Evolutionary conservation across 208 protist genomes (phyloP).

Genomic region (Trypanosoma avium): DNA sequence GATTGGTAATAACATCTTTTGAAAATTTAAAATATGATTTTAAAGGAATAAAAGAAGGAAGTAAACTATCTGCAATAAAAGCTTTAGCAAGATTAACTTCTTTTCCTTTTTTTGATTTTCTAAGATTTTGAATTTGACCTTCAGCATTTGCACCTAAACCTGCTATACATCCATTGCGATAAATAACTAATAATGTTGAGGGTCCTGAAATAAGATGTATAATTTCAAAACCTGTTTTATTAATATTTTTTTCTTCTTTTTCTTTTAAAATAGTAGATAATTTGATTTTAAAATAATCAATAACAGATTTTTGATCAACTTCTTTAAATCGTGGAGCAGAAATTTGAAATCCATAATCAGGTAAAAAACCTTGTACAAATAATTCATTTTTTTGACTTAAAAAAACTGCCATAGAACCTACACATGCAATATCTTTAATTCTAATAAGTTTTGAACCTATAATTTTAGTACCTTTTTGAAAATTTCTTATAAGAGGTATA

Average conservation of each 20-base stretch:
- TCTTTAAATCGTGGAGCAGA: constrained; percentile 50
- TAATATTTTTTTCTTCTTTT: background rate
- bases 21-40: background rate
- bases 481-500: constrained; percentile 51
- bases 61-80: constrained; percentile 31
- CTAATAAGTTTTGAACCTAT: constrained; percentile 44
- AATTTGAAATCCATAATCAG: constrained; percentile 58
- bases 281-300: constrained; percentile 21
- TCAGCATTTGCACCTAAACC: constrained; percentile 70
- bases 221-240: constrained; percentile 37
- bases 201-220: constrained; percentile 40
- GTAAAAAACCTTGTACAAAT: constrained; percentile 59
- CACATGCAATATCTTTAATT: constrained; percentile 63
- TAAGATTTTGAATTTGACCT: constrained; percentile 53
- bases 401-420: constrained; percentile 45
- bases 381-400: constrained; percentile 60
- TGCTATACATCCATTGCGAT: constrained; percentile 66
- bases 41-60: constrained; percentile 43
- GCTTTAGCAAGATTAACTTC: constrained; percentile 52
- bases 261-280: background rate
- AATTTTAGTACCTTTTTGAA: constrained; percentile 23
- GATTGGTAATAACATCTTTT: too few relatives aligned
- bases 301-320: constrained; percentile 43
- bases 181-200: constrained; percentile 55
- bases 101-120: constrained; percentile 32